These are phyloP conservation scores for Staphylotrichum tortipilum DNA, from an alignment of 495 filamentous ascomycete species.

Conservation along the genomic window DNA sequence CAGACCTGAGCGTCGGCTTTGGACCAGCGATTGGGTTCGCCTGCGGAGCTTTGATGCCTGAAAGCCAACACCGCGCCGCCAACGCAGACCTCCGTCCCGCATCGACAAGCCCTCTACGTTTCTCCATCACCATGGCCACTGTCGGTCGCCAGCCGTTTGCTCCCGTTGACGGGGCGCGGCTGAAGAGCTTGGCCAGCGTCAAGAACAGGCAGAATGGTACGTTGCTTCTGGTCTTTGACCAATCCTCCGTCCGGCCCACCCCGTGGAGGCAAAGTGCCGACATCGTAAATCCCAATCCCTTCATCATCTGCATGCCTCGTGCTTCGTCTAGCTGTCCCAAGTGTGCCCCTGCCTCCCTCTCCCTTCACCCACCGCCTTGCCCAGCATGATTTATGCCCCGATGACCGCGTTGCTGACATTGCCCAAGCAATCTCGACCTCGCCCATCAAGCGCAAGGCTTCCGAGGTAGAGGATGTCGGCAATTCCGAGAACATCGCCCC, in stretches of 20 bases:
- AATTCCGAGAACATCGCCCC: slow-evolving; percentile 83
- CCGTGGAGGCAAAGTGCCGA: too few species aligned
- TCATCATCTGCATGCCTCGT: background rate
- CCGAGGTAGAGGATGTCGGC: slow-evolving; percentile 39
- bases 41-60: slow-evolving; percentile 1
- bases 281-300: too few species aligned
- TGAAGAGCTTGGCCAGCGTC: slow-evolving; percentile 47
- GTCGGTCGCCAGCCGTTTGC: slow-evolving; percentile 50
- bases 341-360: too few species aligned
- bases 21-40: background rate
- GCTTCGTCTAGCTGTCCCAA: too few species aligned
- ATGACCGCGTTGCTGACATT: slow-evolving; percentile 10
- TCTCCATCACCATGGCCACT: slow-evolving; percentile 36
- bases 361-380: background rate
- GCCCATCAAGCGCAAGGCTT: slow-evolving; percentile 38
- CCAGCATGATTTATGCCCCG: background rate
- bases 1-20: too few species aligned
- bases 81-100: too few species aligned
- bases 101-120: background rate
- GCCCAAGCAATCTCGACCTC: slow-evolving; percentile 29
- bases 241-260: too few species aligned
- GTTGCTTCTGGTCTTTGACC: slow-evolving; percentile 22
- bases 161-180: slow-evolving; percentile 41
- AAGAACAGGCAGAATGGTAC: slow-evolving; percentile 60
- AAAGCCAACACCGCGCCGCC: background rate